Percentiles rank a stretch among this genome's conserved stretches.
Conservation (phyloP, 1,139 yeast genomes). For the Diutina scorzettiae region DNA sequence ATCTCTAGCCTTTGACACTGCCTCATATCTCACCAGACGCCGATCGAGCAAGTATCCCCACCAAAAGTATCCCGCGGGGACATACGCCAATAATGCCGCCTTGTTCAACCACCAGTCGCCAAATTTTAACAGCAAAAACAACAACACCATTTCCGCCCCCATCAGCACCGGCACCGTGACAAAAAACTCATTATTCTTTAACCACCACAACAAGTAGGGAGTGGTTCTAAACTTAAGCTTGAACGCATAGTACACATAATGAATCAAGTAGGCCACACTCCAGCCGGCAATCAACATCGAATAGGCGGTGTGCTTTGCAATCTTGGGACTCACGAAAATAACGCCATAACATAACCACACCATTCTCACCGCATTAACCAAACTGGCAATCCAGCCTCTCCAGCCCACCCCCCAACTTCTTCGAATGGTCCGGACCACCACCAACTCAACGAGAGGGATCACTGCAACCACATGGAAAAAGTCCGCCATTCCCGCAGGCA, state of each 20-base stretch:
- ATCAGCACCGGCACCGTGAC: slow-evolving; percentile 34
- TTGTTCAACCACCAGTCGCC: not conserved
- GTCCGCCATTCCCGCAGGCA: slow-evolving; percentile 63
- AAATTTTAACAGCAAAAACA: slow-evolving; percentile 21
- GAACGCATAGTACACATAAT: slow-evolving; percentile 37
- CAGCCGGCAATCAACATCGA: slow-evolving; percentile 36
- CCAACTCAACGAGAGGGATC: slow-evolving; percentile 20
- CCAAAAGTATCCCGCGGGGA: slow-evolving; percentile 3
- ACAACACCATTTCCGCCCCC: slow-evolving; percentile 39
- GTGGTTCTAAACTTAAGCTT: slow-evolving; percentile 26
- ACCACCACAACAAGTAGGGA: slow-evolving; percentile 22
- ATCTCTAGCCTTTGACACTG: not conserved
- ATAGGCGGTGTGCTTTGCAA: slow-evolving; percentile 38
- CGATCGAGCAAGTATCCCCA: slow-evolving; percentile 4
- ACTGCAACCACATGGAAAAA: slow-evolving; percentile 39
- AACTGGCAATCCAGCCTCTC: slow-evolving; percentile 14
- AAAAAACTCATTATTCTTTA: slow-evolving; percentile 29
- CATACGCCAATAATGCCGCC: not conserved
- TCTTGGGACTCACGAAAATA: slow-evolving; percentile 34
- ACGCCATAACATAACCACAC: slow-evolving; percentile 34
- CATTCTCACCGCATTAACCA: slow-evolving; percentile 23
- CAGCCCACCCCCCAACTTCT: slow-evolving; percentile 5
- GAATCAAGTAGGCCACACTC: slow-evolving; percentile 30
- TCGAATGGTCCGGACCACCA: slow-evolving; percentile 14
- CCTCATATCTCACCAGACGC: not conserved